These are phyloP conservation scores for Primulina huaijiensis DNA, from an alignment of 257 asterid genomes.

Conservation along the genomic window DNA sequence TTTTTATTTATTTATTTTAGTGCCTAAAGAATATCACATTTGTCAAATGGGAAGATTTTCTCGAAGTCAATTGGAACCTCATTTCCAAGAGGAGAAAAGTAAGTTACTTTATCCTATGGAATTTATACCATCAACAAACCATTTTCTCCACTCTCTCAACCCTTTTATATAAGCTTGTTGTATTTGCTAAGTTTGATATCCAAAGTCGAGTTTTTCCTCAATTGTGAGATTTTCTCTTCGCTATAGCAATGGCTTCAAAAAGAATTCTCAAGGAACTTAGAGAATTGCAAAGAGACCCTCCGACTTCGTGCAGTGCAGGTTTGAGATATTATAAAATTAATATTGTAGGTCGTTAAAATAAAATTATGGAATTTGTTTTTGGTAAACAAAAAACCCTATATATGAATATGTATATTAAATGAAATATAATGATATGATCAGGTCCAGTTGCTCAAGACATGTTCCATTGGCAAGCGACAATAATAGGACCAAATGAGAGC, in stretches of 20 bases:
- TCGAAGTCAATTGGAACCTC: conserved; percentile 29
- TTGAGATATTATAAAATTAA: background rate
- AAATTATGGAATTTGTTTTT: background rate
- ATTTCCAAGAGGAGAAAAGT: background rate
- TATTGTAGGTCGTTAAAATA: background rate
- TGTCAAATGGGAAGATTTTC: conserved; percentile 12
- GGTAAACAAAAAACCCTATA: too few species aligned
- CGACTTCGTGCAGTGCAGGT: conserved; percentile 96
- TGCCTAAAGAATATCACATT: conserved; percentile 13
- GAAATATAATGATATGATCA: conserved; percentile 18
- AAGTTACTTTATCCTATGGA: conserved; percentile 27
- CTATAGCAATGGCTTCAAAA: conserved; percentile 64
- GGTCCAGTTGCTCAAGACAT: conserved; percentile 85
- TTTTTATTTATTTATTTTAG: background rate
- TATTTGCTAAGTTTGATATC: conserved; percentile 19
- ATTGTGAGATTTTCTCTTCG: background rate
- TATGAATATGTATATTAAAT: too few species aligned
- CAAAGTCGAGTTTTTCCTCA: conserved; percentile 5
- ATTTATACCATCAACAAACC: conserved; percentile 35
- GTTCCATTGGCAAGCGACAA: conserved; percentile 95
- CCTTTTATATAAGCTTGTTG: conserved; percentile 30
- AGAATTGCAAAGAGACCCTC: conserved; percentile 91
- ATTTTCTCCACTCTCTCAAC: conserved; percentile 4
- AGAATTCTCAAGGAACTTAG: conserved; percentile 81
- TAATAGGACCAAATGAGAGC: conserved; percentile 84